Conservation (phyloP, 2,329 filamentous ascomycete species). For the Massarina eburnea region DNA sequence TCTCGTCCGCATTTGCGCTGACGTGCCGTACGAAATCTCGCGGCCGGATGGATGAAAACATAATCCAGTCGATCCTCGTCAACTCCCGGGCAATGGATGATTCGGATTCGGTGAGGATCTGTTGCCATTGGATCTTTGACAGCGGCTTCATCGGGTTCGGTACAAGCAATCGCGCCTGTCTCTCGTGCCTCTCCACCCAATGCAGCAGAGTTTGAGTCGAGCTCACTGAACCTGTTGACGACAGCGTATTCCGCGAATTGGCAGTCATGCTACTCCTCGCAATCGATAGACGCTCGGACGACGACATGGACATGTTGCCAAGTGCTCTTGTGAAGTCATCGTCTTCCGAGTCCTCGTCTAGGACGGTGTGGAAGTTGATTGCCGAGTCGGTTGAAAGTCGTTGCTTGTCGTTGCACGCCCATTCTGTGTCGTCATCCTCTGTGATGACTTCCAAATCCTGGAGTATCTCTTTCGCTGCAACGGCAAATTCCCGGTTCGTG, state of each 20-base stretch:
- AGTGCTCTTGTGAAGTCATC: constrained; percentile 36
- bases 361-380: constrained; percentile 47
- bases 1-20: constrained; percentile 69
- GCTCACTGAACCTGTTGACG: constrained; percentile 27
- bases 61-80: constrained; percentile 95
- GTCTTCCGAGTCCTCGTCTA: constrained; percentile 41
- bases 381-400: constrained; percentile 47
- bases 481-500: constrained; percentile 76
- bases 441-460: constrained; percentile 72
- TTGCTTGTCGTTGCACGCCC: constrained; percentile 80
- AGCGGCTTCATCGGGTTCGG: constrained; percentile 70
- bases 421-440: constrained; percentile 89
- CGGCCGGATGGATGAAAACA: constrained; percentile 93
- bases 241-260: constrained; percentile 25
- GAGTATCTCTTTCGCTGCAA: constrained; percentile 82
- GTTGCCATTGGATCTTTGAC: constrained; percentile 84
- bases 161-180: constrained; percentile 71
- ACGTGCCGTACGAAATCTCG: constrained; percentile 93
- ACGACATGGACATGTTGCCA: constrained; percentile 32
- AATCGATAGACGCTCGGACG: constrained; percentile 29
- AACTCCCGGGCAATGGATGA: constrained; percentile 88
- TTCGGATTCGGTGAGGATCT: constrained; percentile 83
- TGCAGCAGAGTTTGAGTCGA: constrained; percentile 58
- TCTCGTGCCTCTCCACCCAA: constrained; percentile 76
- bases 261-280: constrained; percentile 31